Percentiles rank a stretch among this genome's conserved stretches.
phyloP scores from a whole-genome alignment of 352 stramenopile species.

The Hyphochytrium catenoides region DNA sequence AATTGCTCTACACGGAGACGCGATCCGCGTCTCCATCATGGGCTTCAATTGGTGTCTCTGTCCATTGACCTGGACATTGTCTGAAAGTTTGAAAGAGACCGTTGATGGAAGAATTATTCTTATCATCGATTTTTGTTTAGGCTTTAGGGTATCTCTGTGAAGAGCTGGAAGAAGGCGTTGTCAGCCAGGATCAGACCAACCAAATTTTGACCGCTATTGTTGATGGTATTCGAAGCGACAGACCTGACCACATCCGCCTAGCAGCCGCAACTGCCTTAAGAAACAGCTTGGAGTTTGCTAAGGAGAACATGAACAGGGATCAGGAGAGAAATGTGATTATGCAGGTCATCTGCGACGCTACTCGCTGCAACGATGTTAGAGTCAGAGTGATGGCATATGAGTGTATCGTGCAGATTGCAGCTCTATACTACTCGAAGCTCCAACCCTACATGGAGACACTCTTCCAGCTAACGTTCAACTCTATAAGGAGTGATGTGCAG shows the following conservation, averaged over 20 bases:
- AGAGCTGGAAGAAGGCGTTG: constrained; percentile 33
- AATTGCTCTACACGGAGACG: too few species aligned
- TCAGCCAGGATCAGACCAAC: constrained; percentile 69
- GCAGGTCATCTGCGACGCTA: constrained; percentile 80
- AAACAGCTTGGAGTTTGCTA: constrained; percentile 85
- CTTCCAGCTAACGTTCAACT: constrained; percentile 82
- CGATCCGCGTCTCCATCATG: too few species aligned
- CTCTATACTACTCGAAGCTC: constrained; percentile 90
- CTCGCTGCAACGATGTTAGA: constrained; percentile 58
- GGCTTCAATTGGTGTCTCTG: too few species aligned
- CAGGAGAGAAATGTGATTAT: constrained; percentile 86
- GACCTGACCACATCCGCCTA: constrained; percentile 60
- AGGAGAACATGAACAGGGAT: constrained; percentile 86
- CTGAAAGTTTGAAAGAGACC: too few species aligned
- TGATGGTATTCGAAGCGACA: constrained; percentile 71
- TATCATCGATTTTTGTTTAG: too few species aligned
- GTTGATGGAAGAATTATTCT: too few species aligned
- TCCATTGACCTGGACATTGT: too few species aligned
- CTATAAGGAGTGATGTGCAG: constrained; percentile 71
- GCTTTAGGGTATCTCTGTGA: constrained; percentile 58
- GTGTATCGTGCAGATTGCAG: constrained; percentile 78
- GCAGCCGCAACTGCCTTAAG: constrained; percentile 72
- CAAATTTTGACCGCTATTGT: constrained; percentile 91
- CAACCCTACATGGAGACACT: constrained; percentile 83
- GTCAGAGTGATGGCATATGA: constrained; percentile 78